Percentiles rank a stretch among this genome's conserved stretches.
Evolutionary conservation across 2,329 filamentous ascomycete species (phyloP).

Genomic region (Cadophora sp.): DNA sequence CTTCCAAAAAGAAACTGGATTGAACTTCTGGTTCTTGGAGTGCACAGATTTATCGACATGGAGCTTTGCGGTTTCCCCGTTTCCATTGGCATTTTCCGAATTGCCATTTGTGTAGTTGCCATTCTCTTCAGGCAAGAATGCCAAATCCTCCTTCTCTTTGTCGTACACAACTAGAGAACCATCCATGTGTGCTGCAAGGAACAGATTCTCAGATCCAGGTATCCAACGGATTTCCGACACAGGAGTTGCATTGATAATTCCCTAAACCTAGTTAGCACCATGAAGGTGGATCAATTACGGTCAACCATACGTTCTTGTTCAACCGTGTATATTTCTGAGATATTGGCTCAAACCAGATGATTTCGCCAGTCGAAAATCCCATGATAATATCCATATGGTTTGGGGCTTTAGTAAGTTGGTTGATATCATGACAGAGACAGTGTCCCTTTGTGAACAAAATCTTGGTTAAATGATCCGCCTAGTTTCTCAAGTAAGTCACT

Average conservation of each 20-base stretch:
- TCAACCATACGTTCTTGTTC: constrained; percentile 83
- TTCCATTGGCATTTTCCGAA: constrained; percentile 43
- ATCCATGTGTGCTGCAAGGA: constrained; percentile 91
- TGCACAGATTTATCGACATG: constrained; percentile 89
- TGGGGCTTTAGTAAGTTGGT: constrained; percentile 77
- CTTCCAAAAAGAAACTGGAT: constrained; percentile 93
- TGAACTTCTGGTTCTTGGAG: constrained; percentile 91
- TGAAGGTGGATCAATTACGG: not conserved
- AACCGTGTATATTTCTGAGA: constrained; percentile 94
- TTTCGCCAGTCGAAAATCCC: constrained; percentile 95
- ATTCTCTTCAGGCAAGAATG: constrained; percentile 75
- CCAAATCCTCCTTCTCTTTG: constrained; percentile 92
- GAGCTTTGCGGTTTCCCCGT: constrained; percentile 55
- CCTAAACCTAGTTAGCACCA: constrained; percentile 55
- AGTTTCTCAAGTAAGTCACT: constrained; percentile 42
- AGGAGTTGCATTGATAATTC: constrained; percentile 84
- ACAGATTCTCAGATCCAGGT: constrained; percentile 90
- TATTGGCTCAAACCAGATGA: constrained; percentile 98
- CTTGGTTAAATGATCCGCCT: constrained; percentile 92
- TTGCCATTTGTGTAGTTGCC: constrained; percentile 42
- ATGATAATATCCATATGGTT: constrained; percentile 90
- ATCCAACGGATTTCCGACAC: constrained; percentile 92
- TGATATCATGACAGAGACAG: constrained; percentile 93
- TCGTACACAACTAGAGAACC: constrained; percentile 93
- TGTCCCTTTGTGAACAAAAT: constrained; percentile 97